These are phyloP conservation scores for Arthrobotrys musiformis DNA, from an alignment of 2,329 filamentous ascomycete genomes.

Conservation along the genomic window DNA sequence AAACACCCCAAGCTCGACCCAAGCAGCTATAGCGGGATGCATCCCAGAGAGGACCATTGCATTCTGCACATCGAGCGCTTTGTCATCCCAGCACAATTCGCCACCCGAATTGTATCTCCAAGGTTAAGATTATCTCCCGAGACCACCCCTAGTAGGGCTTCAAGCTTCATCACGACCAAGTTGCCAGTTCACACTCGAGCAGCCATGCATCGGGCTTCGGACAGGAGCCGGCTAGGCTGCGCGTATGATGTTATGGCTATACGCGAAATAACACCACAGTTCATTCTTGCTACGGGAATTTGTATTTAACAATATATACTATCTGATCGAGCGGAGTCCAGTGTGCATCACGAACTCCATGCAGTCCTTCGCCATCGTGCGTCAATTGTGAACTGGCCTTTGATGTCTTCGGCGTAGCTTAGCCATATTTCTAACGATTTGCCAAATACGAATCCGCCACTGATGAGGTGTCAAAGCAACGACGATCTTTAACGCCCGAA, in stretches of 20 bases:
- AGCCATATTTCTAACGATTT: not conserved
- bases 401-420: not conserved
- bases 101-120: slow-evolving; percentile 11
- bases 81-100: slow-evolving; percentile 1
- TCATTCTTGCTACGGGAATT: not conserved
- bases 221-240: not conserved
- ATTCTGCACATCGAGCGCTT: not conserved
- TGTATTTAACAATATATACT: not conserved
- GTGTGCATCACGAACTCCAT: slow-evolving; percentile 9
- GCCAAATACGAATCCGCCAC: not conserved
- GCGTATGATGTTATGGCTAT: not conserved
- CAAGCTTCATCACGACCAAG: not conserved
- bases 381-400: not conserved
- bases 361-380: not conserved
- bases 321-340: no score
- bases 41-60: slow-evolving; percentile 11
- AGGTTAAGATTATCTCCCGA: slow-evolving; percentile 1
- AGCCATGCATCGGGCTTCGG: not conserved
- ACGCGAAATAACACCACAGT: slow-evolving; percentile 8
- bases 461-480: slow-evolving; percentile 31
- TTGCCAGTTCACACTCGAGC: not conserved
- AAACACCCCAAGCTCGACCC: no score
- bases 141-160: not conserved
- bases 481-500: slow-evolving; percentile 14
- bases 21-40: no score